Percentiles rank a stretch among this genome's conserved stretches.
Conservation (phyloP, 257 asterid species). For the Lycium barbarum region DNA sequence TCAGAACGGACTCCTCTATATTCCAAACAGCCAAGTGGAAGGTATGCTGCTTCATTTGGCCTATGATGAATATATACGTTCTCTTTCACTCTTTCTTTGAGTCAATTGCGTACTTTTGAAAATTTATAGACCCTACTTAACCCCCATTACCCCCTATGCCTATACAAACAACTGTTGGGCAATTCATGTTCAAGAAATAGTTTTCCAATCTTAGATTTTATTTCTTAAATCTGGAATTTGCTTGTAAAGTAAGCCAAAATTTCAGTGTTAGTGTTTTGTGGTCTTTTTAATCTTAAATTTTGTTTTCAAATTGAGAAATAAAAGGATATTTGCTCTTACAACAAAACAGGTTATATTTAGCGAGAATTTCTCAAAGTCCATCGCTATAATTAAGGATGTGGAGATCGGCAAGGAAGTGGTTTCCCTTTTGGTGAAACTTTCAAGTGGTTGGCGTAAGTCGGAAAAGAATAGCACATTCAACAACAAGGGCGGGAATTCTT, state of each 20-base stretch:
- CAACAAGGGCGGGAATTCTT: constrained; percentile 23
- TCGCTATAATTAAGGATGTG: constrained; percentile 35
- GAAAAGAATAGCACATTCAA: constrained; percentile 22
- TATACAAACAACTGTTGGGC: too few species aligned
- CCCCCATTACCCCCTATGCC: too few species aligned
- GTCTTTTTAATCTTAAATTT: not conserved
- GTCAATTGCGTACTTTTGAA: too few species aligned
- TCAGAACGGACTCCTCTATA: constrained; percentile 38
- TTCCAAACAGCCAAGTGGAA: not conserved
- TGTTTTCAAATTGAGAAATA: not conserved
- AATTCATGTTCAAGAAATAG: too few species aligned
- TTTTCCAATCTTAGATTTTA: too few species aligned
- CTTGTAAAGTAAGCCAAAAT: not conserved
- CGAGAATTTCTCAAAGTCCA: constrained; percentile 43
- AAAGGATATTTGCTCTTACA: not conserved
- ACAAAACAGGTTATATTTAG: constrained; percentile 46
- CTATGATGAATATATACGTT: not conserved
- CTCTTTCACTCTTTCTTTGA: not conserved
- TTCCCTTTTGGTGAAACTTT: constrained; percentile 52
- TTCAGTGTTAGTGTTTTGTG: not conserved
- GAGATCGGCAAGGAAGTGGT: constrained; percentile 41
- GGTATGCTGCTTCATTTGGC: not conserved
- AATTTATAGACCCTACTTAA: too few species aligned
- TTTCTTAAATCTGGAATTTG: not conserved
- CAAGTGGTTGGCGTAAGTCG: constrained; percentile 58